Percentiles rank a stretch among this genome's conserved stretches.
Conservation (phyloP, 2,329 filamentous ascomycete genomes). For the Diplodia corticola region DNA sequence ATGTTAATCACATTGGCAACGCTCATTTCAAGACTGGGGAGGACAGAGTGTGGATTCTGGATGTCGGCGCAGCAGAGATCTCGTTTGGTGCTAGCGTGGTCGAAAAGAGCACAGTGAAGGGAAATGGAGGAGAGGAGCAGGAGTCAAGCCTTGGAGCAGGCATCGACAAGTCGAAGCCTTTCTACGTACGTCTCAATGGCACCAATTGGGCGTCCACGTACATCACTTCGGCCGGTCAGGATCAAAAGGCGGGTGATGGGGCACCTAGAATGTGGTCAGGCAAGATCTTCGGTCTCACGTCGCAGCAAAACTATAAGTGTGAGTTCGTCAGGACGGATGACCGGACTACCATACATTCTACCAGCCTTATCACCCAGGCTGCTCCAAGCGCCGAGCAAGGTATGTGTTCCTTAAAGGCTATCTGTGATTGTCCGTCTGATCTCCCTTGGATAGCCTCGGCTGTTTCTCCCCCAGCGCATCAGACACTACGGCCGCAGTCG, state of each 20-base stretch:
- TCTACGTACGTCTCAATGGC: conserved; percentile 76
- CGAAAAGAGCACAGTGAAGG: conserved; percentile 35
- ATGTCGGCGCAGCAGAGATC: conserved; percentile 75
- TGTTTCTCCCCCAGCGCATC: conserved; percentile 54
- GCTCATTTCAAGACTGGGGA: conserved; percentile 69
- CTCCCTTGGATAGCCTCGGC: conserved; percentile 25
- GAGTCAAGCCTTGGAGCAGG: conserved; percentile 45
- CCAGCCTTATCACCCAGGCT: conserved; percentile 68
- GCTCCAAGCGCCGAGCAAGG: conserved; percentile 61
- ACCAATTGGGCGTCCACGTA: conserved; percentile 77
- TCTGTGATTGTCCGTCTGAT: conserved; percentile 7
- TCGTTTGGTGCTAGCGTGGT: conserved; percentile 58
- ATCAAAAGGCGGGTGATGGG: conserved; percentile 48
- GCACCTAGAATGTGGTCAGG: conserved; percentile 64
- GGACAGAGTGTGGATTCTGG: conserved; percentile 77
- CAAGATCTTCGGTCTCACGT: conserved; percentile 66
- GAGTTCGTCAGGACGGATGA: conserved; percentile 72
- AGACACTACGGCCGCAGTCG: conserved; percentile 70
- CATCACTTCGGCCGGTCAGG: conserved; percentile 57
- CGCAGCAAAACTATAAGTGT: conserved; percentile 74
- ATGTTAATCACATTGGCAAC: conserved; percentile 75
- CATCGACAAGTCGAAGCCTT: conserved; percentile 70
- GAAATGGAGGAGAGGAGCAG: conserved; percentile 38
- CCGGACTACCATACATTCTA: conserved; percentile 67
- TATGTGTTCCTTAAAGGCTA: conserved; percentile 27